phyloP scores from a whole-genome alignment of 2,329 filamentous ascomycete genomes.

The Pseudogymnoascus pannorum region DNA sequence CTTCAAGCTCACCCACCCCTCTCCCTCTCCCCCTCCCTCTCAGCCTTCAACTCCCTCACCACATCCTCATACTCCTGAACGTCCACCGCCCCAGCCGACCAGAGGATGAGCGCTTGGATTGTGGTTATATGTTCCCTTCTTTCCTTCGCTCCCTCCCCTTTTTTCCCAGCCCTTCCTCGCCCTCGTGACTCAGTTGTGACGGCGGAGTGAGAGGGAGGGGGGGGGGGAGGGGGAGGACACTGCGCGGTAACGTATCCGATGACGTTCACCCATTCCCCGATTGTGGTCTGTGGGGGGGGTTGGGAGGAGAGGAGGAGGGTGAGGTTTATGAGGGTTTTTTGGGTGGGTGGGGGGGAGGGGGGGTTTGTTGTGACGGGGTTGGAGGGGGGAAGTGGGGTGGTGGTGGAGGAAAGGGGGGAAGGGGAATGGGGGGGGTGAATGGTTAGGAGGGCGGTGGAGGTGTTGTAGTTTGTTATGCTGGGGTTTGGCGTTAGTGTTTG shows the following conservation, averaged over 20 bases:
- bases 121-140: no score
- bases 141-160: no score
- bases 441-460: conserved; percentile 51
- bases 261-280: conserved; percentile 85
- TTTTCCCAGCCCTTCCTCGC: no score
- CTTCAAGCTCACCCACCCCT: no score
- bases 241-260: conserved; percentile 63
- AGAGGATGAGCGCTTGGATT: conserved; percentile 73
- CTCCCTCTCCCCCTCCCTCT: no score
- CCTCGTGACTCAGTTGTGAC: no score
- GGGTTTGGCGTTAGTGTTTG: conserved; percentile 2
- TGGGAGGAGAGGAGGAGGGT: conserved; percentile 61
- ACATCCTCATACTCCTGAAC: conserved; percentile 60
- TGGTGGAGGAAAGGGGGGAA: conserved; percentile 31
- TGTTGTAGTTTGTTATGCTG: conserved; percentile 54
- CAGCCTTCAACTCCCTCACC: not conserved
- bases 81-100: conserved; percentile 67
- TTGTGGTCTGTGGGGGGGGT: conserved; percentile 52
- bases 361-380: no score
- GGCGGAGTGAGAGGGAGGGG: no score
- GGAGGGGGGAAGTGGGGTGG: no score
- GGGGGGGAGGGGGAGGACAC: not conserved
- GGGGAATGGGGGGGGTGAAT: conserved; percentile 56
- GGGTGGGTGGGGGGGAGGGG: no score
- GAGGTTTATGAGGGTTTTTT: conserved; percentile 59